These are phyloP conservation scores for Apostasia shenzhenica DNA, from an alignment of 106 monocot species.

Conservation along the genomic window DNA sequence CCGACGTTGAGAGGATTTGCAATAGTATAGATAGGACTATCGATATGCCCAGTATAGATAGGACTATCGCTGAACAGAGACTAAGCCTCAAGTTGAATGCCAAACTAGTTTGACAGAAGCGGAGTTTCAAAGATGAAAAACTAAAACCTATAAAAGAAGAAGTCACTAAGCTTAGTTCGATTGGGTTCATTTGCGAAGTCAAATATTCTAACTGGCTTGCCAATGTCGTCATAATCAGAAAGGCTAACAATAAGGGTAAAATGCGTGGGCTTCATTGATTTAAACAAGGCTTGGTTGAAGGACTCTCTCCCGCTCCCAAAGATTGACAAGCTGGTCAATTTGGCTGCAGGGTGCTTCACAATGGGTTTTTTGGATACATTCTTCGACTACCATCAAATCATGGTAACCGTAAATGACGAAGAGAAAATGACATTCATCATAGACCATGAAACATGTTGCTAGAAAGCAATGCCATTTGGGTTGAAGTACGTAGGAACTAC, in stretches of 20 bases:
- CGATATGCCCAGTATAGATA: neutral
- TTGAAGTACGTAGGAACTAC: neutral
- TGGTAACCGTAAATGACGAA: neutral
- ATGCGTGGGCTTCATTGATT: slow-evolving; percentile 3
- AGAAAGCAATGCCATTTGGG: neutral
- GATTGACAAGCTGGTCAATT: neutral
- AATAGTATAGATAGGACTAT: neutral
- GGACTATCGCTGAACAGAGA: neutral
- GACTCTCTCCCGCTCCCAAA: neutral
- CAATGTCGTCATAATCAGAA: neutral
- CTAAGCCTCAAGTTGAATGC: too few relatives aligned
- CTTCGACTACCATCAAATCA: neutral
- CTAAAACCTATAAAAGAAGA: neutral
- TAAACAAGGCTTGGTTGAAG: neutral
- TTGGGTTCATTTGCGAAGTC: neutral
- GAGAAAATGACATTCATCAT: neutral
- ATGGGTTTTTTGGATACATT: neutral
- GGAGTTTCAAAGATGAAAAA: neutral
- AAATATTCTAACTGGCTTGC: neutral
- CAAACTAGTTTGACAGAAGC: too few relatives aligned
- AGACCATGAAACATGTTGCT: neutral
- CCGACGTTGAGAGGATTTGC: too few relatives aligned
- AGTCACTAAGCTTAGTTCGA: neutral
- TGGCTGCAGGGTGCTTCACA: neutral
- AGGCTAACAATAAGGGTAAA: neutral